Evolutionary conservation across 805 yeast genomes (phyloP), one percentile per base, ranked within the genome.

Genomic region (Yarrowia bubula): DNA sequence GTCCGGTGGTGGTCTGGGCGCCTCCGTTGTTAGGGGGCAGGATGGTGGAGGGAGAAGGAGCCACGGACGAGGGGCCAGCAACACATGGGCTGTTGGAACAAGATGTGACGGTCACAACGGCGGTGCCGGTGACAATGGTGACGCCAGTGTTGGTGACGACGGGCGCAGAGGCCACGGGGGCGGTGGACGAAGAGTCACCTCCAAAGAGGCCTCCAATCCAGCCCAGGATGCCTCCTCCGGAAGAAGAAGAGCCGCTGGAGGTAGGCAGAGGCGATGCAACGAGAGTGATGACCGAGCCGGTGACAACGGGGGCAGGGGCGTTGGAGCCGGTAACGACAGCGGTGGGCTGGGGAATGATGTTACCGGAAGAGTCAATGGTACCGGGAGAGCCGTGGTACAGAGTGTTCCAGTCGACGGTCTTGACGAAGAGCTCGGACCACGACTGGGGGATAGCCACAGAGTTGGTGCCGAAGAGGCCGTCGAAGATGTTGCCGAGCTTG

Each of bases 101-200:
- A 2, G 58, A 51, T 37, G 58, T 51, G 58, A 51, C 22, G 39
- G 69, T 37, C 48, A 64, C 57, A 7, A 60, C 42, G n/a, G 64
- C 58, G 35, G 58, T 51, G 32, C 41, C 37, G 32, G 69, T 37
- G 58, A 64, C 55, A 5, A 64, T 53, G 37, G 62, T 55, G 31
- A 48, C 41, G 51, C 15, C 61, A 39, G 65, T 44, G 44, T 53
- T 42, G 43, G 66, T 44, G 41, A 32, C 46, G 11, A 55, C 61
- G 50, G 67, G 65, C n/a, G 53, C 66, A 55, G 68, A 17, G 32
- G 55, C 63, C 28, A 61, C 66, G 41, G 68, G 41, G 35, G 68
- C 57, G 22, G 33, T 7, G 39, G 67, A 17, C 9, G 55, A 28
- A 11, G 61, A 13, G 61, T 44, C 66, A 33, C 65, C 51, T 17